A percentile compares a stretch with the other conserved stretches of the same genome.
These are phyloP conservation scores for Tritrichomonas foetus DNA, from an alignment of 208 protist species.

Conservation along the genomic window DNA sequence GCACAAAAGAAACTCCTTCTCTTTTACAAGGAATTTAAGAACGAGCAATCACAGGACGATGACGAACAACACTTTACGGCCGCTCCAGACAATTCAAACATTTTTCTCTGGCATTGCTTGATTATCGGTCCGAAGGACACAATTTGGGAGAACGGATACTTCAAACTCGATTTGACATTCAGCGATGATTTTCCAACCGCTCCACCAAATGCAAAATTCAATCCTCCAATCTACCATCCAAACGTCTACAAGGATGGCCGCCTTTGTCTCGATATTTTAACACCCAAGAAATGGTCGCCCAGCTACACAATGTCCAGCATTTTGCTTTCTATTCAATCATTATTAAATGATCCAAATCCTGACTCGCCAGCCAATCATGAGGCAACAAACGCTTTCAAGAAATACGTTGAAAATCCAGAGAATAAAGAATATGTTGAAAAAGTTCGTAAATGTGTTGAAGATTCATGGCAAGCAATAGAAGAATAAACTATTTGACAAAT, in stretches of 20 bases:
- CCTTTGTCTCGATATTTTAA: constrained; percentile 36
- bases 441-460: neutral
- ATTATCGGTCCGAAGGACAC: constrained; percentile 53
- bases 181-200: constrained; percentile 60
- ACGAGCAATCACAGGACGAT: neutral
- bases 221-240: constrained; percentile 17
- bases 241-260: constrained; percentile 15
- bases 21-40: neutral
- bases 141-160: constrained; percentile 59
- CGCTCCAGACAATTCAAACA: neutral
- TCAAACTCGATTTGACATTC: constrained; percentile 59
- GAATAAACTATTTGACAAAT: too few relatives aligned
- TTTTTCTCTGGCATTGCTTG: neutral
- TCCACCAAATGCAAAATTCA: constrained; percentile 56
- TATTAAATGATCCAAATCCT: constrained; percentile 41
- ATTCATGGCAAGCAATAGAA: neutral
- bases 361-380: neutral
- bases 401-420: neutral
- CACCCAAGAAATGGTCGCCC: neutral
- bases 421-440: neutral
- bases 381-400: neutral
- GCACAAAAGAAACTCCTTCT: neutral
- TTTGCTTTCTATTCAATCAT: neutral
- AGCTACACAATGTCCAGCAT: neutral
- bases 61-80: neutral